Evolutionary conservation across 192 early-diverging fungal species (phyloP).

Genomic region (Coemansia sp.): DNA sequence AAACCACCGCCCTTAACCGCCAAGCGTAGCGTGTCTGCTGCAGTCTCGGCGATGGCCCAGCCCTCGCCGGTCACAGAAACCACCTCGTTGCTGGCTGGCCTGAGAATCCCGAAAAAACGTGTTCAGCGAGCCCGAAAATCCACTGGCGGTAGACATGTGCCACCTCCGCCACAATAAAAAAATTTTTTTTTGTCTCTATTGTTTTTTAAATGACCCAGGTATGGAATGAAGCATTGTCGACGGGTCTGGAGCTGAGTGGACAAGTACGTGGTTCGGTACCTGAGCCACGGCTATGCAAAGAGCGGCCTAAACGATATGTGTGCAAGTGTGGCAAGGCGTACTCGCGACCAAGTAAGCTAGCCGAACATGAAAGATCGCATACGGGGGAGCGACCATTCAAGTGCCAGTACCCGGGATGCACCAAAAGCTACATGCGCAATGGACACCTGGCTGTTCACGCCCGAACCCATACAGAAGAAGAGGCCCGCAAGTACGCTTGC

Average conservation of each 20-base stretch:
- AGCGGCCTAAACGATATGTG: slow-evolving; percentile 1
- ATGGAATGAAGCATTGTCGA: too few relatives aligned
- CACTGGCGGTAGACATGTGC: slow-evolving; percentile 16
- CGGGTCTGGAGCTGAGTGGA: too few relatives aligned
- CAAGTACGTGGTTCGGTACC: too few relatives aligned
- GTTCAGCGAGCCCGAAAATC: slow-evolving; percentile 33
- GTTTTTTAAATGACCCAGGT: too few relatives aligned
- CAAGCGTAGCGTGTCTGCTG: slow-evolving; percentile 9
- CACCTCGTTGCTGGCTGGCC: background rate
- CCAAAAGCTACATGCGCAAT: slow-evolving; percentile 66
- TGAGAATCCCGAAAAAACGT: background rate
- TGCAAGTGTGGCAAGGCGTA: slow-evolving; percentile 33
- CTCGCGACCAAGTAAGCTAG: slow-evolving; percentile 31
- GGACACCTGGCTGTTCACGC: slow-evolving; percentile 31
- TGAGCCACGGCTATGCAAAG: too few relatives aligned
- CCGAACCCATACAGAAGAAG: slow-evolving; percentile 12
- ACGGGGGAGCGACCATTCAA: slow-evolving; percentile 73
- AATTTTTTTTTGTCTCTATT: background rate
- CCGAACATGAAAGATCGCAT: slow-evolving; percentile 66
- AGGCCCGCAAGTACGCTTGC: slow-evolving; percentile 25
- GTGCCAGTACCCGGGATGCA: slow-evolving; percentile 66
- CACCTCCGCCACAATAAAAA: background rate
- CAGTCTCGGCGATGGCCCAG: background rate
- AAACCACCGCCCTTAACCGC: slow-evolving; percentile 26
- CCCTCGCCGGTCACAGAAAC: background rate